Conservation (phyloP, 164 flowering plant genomes). For the Dillenia turbinata region DNA sequence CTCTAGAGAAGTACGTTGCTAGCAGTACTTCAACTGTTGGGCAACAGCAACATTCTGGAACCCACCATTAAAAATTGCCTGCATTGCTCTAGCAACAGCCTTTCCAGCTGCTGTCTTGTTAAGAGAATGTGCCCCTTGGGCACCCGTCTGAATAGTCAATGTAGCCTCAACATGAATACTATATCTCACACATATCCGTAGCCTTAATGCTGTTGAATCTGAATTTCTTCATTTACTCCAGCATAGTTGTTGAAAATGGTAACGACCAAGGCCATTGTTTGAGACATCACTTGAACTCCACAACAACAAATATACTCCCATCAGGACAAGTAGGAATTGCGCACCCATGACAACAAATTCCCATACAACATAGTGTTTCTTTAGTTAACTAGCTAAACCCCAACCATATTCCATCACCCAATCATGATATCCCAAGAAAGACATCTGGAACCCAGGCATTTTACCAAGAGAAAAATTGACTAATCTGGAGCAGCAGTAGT, state of each 20-base stretch:
- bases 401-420: too few species aligned
- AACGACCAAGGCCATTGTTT: too few species aligned
- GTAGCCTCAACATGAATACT: conserved; percentile 91
- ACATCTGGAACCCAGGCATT: too few species aligned
- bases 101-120: conserved; percentile 61
- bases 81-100: conserved; percentile 67
- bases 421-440: too few species aligned
- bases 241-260: conserved; percentile 19
- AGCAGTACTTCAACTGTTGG: conserved; percentile 91
- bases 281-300: too few species aligned
- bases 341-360: too few species aligned
- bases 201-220: conserved; percentile 91
- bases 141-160: conserved; percentile 85
- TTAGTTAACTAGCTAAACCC: too few species aligned
- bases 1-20: conserved; percentile 17
- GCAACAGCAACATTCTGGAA: conserved; percentile 69
- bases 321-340: too few species aligned
- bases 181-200: conserved; percentile 92
- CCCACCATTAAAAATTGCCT: conserved; percentile 74
- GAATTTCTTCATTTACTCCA: conserved; percentile 94
- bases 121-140: conserved; percentile 65
- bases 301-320: too few species aligned
- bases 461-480: too few species aligned
- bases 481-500: too few species aligned
- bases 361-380: too few species aligned